Evolutionary conservation across 2,329 filamentous ascomycete genomes (phyloP), one percentile per base, ranked within the genome.

Genomic region (Phialemonium atrogriseum): DNA sequence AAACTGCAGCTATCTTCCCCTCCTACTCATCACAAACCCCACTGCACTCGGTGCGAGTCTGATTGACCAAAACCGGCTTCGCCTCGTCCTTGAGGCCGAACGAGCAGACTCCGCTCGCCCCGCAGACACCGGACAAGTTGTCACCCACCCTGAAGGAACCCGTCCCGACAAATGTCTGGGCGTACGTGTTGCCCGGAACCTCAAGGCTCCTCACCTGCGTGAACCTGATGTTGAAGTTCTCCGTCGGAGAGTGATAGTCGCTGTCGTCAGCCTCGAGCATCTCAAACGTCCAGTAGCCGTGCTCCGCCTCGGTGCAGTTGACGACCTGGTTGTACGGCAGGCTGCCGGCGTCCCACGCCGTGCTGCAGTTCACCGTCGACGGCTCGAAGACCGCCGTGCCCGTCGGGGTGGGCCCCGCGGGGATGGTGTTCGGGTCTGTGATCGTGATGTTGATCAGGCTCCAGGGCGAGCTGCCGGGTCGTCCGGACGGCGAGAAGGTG

Each of bases 211-310:
- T 21, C 10, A 28, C 27, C 22, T 50, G 37, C 35, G 38, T 38
- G 9, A 52, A 41, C 28, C 30, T 35, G n/a, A 49, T 33, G 23
- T 42, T 32, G 24, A 49, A 43, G 15, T 48, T 42, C 22, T 41
- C 34, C 10, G 36, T 48, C 2, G 41, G 36, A n/a, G 26, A 27
- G 14, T 15, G 27, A 24, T 29, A n/a, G 2, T 19, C 27, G 7
- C 23, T 37, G 16, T 25, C 24, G 19, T 33, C 35, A 14, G 36
- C 34, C 23, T 44, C 21, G 4, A 46, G 23, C 4, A 52, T 38
- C 39, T 48, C 40, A 10, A 53, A 34, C 5, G 42, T 46, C 51
- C 51, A 55, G 17, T 37, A 38, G 25, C 45, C 40, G 21, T 26
- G 5, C 21, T 20, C 7, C 14, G 33, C 24, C 5, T 32, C 20